Conservation (phyloP, 108 stramenopile genomes). For the Craspedostauros australis region DNA sequence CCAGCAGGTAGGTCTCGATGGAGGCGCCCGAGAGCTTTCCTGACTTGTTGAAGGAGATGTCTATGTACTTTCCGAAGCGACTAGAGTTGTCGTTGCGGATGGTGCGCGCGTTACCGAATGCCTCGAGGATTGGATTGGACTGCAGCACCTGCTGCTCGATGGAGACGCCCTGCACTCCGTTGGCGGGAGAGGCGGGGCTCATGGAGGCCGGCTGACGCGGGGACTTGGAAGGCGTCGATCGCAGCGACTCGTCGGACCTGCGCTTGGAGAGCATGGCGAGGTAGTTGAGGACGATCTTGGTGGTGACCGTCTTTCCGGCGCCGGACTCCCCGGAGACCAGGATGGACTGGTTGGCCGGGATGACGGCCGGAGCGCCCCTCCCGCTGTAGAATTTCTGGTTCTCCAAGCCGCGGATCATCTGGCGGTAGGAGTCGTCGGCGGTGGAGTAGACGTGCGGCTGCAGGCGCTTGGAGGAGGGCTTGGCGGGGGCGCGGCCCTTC, state of each 20-base stretch:
- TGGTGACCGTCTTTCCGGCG: slow-evolving; percentile 97
- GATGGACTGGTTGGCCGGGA: slow-evolving; percentile 79
- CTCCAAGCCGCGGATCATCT: slow-evolving; percentile 87
- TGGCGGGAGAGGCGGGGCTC: slow-evolving; percentile 9
- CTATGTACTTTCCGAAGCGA: slow-evolving; percentile 84
- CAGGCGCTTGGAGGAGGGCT: slow-evolving; percentile 25
- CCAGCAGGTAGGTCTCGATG: slow-evolving; percentile 93
- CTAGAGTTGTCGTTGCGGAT: slow-evolving; percentile 94
- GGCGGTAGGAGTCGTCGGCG: slow-evolving; percentile 92
- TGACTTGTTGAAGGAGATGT: slow-evolving; percentile 64
- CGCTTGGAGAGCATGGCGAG: slow-evolving; percentile 75
- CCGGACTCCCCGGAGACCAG: slow-evolving; percentile 93
- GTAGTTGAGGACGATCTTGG: slow-evolving; percentile 93
- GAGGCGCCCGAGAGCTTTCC: slow-evolving; percentile 80
- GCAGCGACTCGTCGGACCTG: slow-evolving; percentile 14
- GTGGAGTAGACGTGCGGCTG: slow-evolving; percentile 94
- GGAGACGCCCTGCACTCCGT: slow-evolving; percentile 34
- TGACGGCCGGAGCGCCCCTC: slow-evolving; percentile 3
- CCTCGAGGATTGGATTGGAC: slow-evolving; percentile 93
- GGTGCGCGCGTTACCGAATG: slow-evolving; percentile 96
- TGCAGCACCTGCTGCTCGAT: slow-evolving; percentile 90
- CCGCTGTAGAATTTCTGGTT: slow-evolving; percentile 50
- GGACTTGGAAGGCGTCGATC: slow-evolving; percentile 1
- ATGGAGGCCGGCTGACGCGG: background rate
- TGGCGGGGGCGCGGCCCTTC: slow-evolving; percentile 26